Conservation (phyloP, 768 basidiomycete species). For the Russula emetica region DNA sequence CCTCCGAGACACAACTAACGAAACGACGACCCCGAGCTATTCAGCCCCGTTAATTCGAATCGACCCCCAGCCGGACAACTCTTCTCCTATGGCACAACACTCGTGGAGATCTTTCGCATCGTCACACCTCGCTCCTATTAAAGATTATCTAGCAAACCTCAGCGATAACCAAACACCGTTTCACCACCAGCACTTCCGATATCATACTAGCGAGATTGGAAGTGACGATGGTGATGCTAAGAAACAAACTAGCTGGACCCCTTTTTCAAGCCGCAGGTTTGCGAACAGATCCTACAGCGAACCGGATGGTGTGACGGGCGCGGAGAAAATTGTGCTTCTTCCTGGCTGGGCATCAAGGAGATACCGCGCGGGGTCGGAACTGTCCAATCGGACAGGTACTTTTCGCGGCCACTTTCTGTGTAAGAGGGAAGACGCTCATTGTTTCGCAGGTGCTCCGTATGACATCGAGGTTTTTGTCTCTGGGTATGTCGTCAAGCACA, state of each 20-base stretch:
- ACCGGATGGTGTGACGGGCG: slow-evolving; percentile 26
- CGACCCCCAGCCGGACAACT: background rate
- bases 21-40: background rate
- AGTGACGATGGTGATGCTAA: slow-evolving; percentile 29
- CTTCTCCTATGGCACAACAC: slow-evolving; percentile 29
- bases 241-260: slow-evolving; percentile 46
- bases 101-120: slow-evolving; percentile 34
- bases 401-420: slow-evolving; percentile 11
- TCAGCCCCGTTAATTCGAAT: background rate
- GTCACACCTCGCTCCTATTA: slow-evolving; percentile 38
- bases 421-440: background rate
- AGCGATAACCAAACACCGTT: slow-evolving; percentile 12
- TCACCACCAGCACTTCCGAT: background rate
- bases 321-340: slow-evolving; percentile 58
- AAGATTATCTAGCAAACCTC: slow-evolving; percentile 45
- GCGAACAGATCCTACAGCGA: slow-evolving; percentile 29
- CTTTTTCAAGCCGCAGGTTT: slow-evolving; percentile 58
- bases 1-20: background rate
- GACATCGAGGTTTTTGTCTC: slow-evolving; percentile 71
- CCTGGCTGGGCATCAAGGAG: slow-evolving; percentile 76
- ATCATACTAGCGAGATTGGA: slow-evolving; percentile 28
- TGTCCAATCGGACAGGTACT: slow-evolving; percentile 31
- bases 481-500: slow-evolving; percentile 65
- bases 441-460: slow-evolving; percentile 48
- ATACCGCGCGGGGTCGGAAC: slow-evolving; percentile 35